These are phyloP conservation scores for Leccinellum luteum DNA, from an alignment of 768 basidiomycete genomes.

Conservation along the genomic window DNA sequence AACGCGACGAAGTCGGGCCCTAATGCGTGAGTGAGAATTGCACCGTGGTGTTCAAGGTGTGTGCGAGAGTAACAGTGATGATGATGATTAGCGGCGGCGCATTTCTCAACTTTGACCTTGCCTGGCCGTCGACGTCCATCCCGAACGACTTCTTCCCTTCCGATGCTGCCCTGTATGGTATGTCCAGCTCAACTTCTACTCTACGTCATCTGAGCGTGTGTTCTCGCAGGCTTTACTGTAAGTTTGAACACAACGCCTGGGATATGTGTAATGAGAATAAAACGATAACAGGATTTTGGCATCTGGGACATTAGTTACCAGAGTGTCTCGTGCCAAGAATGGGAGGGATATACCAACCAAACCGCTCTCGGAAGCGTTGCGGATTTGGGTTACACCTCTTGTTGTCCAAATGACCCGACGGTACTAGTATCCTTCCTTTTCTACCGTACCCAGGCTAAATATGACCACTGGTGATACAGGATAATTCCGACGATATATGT, in stretches of 20 bases:
- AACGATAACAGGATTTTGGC: slow-evolving; percentile 65
- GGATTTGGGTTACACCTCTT: slow-evolving; percentile 54
- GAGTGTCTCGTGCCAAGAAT: slow-evolving; percentile 60
- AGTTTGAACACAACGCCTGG: slow-evolving; percentile 8
- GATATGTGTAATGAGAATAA: not conserved
- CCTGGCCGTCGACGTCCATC: slow-evolving; percentile 71
- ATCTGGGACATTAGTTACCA: slow-evolving; percentile 82
- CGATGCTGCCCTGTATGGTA: slow-evolving; percentile 62
- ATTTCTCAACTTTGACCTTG: slow-evolving; percentile 80
- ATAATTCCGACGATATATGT: slow-evolving; percentile 50
- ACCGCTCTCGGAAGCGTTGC: slow-evolving; percentile 68
- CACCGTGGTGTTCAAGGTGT: not conserved
- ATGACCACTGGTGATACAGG: slow-evolving; percentile 27
- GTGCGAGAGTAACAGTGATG: not conserved
- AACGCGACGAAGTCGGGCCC: slow-evolving; percentile 57
- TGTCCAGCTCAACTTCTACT: slow-evolving; percentile 8
- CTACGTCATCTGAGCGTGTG: slow-evolving; percentile 31
- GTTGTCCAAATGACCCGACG: slow-evolving; percentile 71
- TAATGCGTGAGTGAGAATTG: slow-evolving; percentile 55
- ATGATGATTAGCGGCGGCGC: slow-evolving; percentile 51
- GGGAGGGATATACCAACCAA: slow-evolving; percentile 59
- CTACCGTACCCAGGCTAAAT: slow-evolving; percentile 2
- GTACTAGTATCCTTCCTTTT: slow-evolving; percentile 33
- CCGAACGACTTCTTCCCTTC: slow-evolving; percentile 74
- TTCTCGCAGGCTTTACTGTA: slow-evolving; percentile 38